These are phyloP conservation scores for Polytrichum commune DNA, from an alignment of 225 moss, liverwort and hornwort species.

Conservation along the genomic window DNA sequence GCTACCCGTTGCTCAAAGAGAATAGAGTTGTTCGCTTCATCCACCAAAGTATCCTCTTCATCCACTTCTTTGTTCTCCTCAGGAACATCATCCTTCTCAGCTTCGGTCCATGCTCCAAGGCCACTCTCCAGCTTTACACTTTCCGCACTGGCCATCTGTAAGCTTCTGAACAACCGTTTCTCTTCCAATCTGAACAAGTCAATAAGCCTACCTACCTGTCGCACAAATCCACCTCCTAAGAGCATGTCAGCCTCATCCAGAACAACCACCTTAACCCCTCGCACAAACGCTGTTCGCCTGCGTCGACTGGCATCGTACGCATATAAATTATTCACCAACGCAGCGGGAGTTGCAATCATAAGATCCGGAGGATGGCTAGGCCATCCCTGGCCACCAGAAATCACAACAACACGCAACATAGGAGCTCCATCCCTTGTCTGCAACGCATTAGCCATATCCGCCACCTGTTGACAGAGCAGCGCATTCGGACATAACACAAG, in stretches of 20 bases:
- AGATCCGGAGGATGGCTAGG: slow-evolving; percentile 81
- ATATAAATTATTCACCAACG: slow-evolving; percentile 84
- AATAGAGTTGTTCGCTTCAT: slow-evolving; percentile 33
- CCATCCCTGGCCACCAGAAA: slow-evolving; percentile 96
- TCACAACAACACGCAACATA: slow-evolving; percentile 67
- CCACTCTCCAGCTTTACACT: slow-evolving; percentile 49
- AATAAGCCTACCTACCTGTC: slow-evolving; percentile 75
- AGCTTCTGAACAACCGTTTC: slow-evolving; percentile 56
- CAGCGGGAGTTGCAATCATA: slow-evolving; percentile 88
- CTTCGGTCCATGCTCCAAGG: slow-evolving; percentile 44
- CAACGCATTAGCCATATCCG: slow-evolving; percentile 83
- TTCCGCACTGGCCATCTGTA: slow-evolving; percentile 45
- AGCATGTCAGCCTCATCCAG: slow-evolving; percentile 99
- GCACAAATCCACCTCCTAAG: slow-evolving; percentile 80
- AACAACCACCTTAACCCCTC: slow-evolving; percentile 76
- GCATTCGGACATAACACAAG: slow-evolving; percentile 90
- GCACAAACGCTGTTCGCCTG: slow-evolving; percentile 69
- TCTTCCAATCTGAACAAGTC: slow-evolving; percentile 80
- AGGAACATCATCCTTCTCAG: slow-evolving; percentile 14
- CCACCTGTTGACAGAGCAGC: slow-evolving; percentile 88
- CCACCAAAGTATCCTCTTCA: slow-evolving; percentile 29
- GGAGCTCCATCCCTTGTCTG: slow-evolving; percentile 48
- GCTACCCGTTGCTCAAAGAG: slow-evolving; percentile 29
- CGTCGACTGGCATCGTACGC: slow-evolving; percentile 73
- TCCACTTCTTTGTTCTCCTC: slow-evolving; percentile 34